Evolutionary conservation across 108 stramenopile species (phyloP).

Genomic region (Nitzschia sp.): DNA sequence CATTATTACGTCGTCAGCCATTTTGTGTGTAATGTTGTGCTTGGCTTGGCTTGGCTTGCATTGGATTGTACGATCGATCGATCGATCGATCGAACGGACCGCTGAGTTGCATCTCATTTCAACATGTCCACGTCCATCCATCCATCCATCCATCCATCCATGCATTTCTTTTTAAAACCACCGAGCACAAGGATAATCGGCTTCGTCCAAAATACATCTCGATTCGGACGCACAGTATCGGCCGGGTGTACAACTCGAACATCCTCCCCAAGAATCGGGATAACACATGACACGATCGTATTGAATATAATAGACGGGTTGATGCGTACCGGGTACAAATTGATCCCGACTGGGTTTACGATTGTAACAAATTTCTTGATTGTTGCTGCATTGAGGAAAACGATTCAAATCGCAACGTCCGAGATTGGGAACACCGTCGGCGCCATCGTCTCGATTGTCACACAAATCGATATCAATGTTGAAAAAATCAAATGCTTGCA

Average conservation of each 20-base stretch:
- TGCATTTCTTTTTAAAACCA: conserved; percentile 56
- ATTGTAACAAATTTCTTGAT: conserved; percentile 50
- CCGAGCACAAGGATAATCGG: conserved; percentile 40
- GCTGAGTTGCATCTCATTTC: too few species aligned
- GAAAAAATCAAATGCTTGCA: conserved; percentile 35
- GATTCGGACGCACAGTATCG: conserved; percentile 51
- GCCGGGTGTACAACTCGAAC: conserved; percentile 53
- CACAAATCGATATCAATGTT: conserved; percentile 32
- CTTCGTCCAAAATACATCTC: conserved; percentile 61
- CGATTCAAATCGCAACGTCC: conserved; percentile 38
- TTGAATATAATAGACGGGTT: conserved; percentile 49
- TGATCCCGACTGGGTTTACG: conserved; percentile 52
- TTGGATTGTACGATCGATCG: too few species aligned
- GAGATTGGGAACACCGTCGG: conserved; percentile 21
- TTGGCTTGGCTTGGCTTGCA: background rate
- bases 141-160: too few species aligned
- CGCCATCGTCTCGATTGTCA: conserved; percentile 21
- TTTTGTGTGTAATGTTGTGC: background rate
- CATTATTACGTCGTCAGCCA: too few species aligned
- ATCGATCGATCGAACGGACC: too few species aligned
- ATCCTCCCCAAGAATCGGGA: conserved; percentile 45
- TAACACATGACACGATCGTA: conserved; percentile 53
- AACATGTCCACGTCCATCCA: too few species aligned
- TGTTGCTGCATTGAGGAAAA: conserved; percentile 43
- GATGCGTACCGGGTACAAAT: conserved; percentile 42